Conservation (phyloP, 352 stramenopile species). For the Pythium oligandrum region DNA sequence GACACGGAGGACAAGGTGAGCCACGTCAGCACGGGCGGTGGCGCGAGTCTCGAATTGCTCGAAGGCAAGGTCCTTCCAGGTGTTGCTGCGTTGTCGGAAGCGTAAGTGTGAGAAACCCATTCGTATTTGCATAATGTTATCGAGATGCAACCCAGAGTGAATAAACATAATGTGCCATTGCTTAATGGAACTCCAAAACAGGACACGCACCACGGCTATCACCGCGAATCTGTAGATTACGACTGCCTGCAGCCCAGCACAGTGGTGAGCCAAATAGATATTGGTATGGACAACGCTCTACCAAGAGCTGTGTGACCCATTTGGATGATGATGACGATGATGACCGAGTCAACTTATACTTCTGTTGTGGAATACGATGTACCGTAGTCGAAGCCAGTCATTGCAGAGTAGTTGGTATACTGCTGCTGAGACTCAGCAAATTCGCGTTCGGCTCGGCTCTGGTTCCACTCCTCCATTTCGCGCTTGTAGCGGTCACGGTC, state of each 20-base stretch:
- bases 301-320: no score
- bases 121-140: no score
- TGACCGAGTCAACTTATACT: constrained; percentile 22
- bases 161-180: no score
- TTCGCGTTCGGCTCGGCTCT: constrained; percentile 73
- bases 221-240: no score
- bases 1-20: constrained; percentile 88
- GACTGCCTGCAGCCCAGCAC: no score
- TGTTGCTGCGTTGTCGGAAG: constrained; percentile 91
- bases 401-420: constrained; percentile 73
- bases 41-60: constrained; percentile 95
- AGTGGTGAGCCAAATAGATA: no score
- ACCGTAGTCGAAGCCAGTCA: constrained; percentile 80
- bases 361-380: constrained; percentile 70
- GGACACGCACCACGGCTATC: no score
- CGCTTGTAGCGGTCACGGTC: constrained; percentile 91
- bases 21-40: constrained; percentile 91
- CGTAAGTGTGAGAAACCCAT: constrained; percentile 26
- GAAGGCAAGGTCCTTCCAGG: constrained; percentile 98
- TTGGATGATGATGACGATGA: no score
- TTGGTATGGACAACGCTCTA: no score
- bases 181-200: no score
- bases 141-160: no score
- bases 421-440: constrained; percentile 82
- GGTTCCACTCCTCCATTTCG: constrained; percentile 92